These are phyloP conservation scores for Luffa aegyptiaca DNA, from an alignment of 306 rosid species.

Conservation along the genomic window DNA sequence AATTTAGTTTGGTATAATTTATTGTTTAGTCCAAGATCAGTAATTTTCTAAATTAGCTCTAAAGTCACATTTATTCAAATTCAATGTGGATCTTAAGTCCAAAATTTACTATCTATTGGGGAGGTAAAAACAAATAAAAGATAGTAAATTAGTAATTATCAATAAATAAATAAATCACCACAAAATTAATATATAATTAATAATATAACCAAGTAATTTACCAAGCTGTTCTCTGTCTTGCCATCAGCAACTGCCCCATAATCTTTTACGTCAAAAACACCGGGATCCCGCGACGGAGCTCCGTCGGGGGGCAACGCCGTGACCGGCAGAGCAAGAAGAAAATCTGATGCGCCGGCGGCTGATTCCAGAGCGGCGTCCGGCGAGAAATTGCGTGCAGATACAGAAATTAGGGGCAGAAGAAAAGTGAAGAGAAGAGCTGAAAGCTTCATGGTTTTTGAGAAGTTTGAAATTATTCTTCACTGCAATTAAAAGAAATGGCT, in stretches of 20 bases:
- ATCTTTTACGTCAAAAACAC: background rate
- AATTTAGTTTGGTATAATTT: background rate
- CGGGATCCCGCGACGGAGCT: background rate
- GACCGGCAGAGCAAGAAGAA: background rate
- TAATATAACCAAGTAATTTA: background rate
- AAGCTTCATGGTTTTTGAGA: background rate
- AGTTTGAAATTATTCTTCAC: background rate
- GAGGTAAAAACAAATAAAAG: no score
- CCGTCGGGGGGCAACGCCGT: background rate
- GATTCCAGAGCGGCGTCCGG: background rate
- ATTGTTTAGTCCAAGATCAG: background rate
- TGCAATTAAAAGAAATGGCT: background rate
- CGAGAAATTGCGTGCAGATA: background rate
- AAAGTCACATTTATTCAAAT: background rate
- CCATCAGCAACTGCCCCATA: constrained; percentile 9
- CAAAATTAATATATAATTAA: no score
- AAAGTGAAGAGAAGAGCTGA: background rate
- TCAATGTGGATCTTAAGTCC: background rate
- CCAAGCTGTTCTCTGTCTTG: background rate
- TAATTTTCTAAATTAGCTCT: background rate
- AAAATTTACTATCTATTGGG: background rate
- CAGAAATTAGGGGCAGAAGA: background rate
- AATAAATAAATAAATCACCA: no score
- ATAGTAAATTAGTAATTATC: no score
- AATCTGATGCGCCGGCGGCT: background rate